Evolutionary conservation across 495 filamentous ascomycete species (phyloP), one percentile per base, ranked within the genome.

Genomic region (Neurospora cerealis): DNA sequence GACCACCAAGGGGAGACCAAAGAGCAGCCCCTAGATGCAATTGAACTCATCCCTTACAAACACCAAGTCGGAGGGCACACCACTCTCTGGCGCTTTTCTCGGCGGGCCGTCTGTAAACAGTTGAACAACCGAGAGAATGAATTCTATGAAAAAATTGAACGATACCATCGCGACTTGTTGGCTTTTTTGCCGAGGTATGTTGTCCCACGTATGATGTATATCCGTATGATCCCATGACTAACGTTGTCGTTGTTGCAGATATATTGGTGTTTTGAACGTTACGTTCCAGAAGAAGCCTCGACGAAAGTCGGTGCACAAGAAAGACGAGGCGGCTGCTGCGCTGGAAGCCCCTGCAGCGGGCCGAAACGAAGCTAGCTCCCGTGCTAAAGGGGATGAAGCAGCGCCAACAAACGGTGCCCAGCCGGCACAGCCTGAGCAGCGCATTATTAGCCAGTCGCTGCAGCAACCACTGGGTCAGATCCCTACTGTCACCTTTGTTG

Each of bases 11-110:
- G 77, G 73, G 80, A 80, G 42, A 78, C 86, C 80, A 83, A 89
- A 66, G 54, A 66, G 87, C 73, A 85, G 74, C 94, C 95, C 19
- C 82, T 96, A 32, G 93, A 95, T 21, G 95, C 95, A 15, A 96
- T 99, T 75, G 95, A 98, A 80, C 85, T 99, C 75, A 97, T 98
- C 75, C 96, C 96, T 6, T 99, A 97, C 81, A 92, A 93, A 62
- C 96, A 99, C 81, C 96, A 99, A 80, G 96, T 99, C 72, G 96
- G 96, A 24, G 96, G 96, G 1, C 96, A 99, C 82, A 97, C 93
- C 2, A 98, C 94, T 0, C 89, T 99, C 32, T 99, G 97, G 85
- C 91, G 96, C 37, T 98, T 99, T 77, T 98, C 96, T 28, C 89
- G 92, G 66, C 90, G 94, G 75, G 96, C 96, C 71, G 95, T 99